These are phyloP conservation scores for Mycosphaerella sp. DNA, from an alignment of 2,329 filamentous ascomycete genomes.

Conservation along the genomic window DNA sequence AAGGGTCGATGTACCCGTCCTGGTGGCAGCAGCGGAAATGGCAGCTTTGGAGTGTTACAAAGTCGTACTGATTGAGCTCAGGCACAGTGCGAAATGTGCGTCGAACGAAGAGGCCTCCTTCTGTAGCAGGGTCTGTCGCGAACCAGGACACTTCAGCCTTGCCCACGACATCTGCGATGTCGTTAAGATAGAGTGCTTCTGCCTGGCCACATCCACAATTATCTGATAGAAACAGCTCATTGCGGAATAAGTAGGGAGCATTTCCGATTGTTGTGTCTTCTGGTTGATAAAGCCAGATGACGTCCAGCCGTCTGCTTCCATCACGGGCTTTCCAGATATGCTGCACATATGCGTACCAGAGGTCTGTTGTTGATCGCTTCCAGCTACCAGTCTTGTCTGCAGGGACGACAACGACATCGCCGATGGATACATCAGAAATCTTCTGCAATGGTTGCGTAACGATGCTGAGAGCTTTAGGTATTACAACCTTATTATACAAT, in stretches of 20 bases:
- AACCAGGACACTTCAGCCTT: slow-evolving; percentile 55
- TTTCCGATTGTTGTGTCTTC: slow-evolving; percentile 63
- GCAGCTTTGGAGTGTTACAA: slow-evolving; percentile 50
- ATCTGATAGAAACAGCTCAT: slow-evolving; percentile 71
- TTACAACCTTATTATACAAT: background rate
- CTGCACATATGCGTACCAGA: slow-evolving; percentile 67
- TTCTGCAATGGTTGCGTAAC: background rate
- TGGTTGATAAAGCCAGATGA: slow-evolving; percentile 69
- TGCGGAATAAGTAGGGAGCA: slow-evolving; percentile 61
- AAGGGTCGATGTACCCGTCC: slow-evolving; percentile 15
- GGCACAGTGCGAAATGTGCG: slow-evolving; percentile 57
- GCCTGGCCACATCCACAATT: slow-evolving; percentile 62
- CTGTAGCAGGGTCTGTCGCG: slow-evolving; percentile 44
- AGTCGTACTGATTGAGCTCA: slow-evolving; percentile 48
- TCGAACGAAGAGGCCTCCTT: slow-evolving; percentile 59
- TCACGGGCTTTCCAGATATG: slow-evolving; percentile 38
- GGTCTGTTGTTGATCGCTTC: slow-evolving; percentile 44
- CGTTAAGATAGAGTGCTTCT: slow-evolving; percentile 46
- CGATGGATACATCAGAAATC: slow-evolving; percentile 33
- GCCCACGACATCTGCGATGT: slow-evolving; percentile 55
- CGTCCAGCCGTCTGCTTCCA: slow-evolving; percentile 47
- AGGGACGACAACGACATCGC: slow-evolving; percentile 47
- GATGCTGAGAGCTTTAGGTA: background rate
- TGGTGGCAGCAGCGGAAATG: slow-evolving; percentile 45
- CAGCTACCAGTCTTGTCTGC: slow-evolving; percentile 51